Percentiles rank a stretch among this genome's conserved stretches.
Evolutionary conservation across 805 yeast genomes (phyloP).

Genomic region (Kodamaea nitidulidarum): DNA sequence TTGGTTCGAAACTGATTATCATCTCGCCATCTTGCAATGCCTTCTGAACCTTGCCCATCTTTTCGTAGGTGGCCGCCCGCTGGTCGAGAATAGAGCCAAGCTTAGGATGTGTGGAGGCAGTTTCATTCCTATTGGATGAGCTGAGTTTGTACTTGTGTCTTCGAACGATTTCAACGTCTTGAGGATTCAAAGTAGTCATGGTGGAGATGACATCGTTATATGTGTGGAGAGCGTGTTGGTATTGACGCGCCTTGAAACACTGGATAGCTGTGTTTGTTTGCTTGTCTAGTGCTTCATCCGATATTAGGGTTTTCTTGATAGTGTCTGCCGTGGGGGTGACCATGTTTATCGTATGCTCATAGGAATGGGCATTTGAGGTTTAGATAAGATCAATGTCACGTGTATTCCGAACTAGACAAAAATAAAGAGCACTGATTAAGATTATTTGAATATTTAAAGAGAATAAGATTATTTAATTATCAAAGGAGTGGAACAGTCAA

Average conservation of each 20-base stretch:
- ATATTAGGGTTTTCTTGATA: neutral
- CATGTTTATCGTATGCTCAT: no score
- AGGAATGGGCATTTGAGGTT: no score
- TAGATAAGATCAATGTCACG: no score
- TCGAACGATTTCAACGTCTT: neutral
- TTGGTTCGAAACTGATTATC: slow-evolving; percentile 37
- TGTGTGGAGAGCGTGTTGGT: slow-evolving; percentile 22
- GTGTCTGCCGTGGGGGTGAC: neutral
- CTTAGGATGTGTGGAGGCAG: slow-evolving; percentile 28
- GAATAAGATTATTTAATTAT: no score
- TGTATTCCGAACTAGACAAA: no score
- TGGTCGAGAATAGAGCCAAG: slow-evolving; percentile 38
- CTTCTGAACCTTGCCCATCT: slow-evolving; percentile 24
- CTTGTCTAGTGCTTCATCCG: slow-evolving; percentile 8
- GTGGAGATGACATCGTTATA: slow-evolving; percentile 24
- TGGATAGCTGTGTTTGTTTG: slow-evolving; percentile 20
- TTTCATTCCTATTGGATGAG: neutral
- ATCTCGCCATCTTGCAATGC: slow-evolving; percentile 38
- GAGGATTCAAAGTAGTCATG: slow-evolving; percentile 15
- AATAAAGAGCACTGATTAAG: no score
- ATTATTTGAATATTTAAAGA: no score
- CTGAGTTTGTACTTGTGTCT: slow-evolving; percentile 5
- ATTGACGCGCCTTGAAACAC: slow-evolving; percentile 29
- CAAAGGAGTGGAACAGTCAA: no score
- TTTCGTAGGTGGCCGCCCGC: slow-evolving; percentile 48